Evolutionary conservation across 1,139 yeast genomes (phyloP).

Genomic region (Suhomyces atakaporum): DNA sequence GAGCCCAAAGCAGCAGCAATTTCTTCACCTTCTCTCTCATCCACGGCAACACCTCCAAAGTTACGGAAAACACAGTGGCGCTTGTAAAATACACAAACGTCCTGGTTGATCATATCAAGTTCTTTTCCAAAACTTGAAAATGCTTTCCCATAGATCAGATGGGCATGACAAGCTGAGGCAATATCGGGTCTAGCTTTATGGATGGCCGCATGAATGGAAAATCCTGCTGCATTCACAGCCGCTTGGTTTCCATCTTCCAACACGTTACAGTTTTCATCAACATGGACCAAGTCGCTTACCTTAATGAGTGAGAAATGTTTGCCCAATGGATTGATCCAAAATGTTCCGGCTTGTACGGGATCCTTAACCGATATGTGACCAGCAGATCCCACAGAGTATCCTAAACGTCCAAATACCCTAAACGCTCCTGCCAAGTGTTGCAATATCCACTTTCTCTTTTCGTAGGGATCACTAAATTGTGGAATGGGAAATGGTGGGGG

Average conservation of each 20-base stretch:
- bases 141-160: conserved; percentile 73
- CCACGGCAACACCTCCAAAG: conserved; percentile 82
- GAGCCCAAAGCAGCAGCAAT: conserved; percentile 68
- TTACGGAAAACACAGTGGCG: conserved; percentile 64
- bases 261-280: conserved; percentile 69
- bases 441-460: conserved; percentile 61
- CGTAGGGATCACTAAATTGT: conserved; percentile 46
- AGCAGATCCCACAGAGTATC: conserved; percentile 75
- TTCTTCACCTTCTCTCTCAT: conserved; percentile 66
- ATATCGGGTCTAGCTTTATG: conserved; percentile 80
- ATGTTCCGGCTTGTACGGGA: conserved; percentile 68
- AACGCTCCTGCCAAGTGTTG: conserved; percentile 85
- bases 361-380: conserved; percentile 83
- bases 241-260: conserved; percentile 63
- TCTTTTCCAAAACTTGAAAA: conserved; percentile 71
- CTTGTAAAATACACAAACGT: conserved; percentile 67
- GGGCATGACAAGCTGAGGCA: conserved; percentile 81
- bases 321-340: conserved; percentile 81
- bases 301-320: conserved; percentile 69
- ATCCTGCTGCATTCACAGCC: conserved; percentile 79
- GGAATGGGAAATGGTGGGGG: conserved; percentile 55
- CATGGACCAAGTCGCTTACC: conserved; percentile 75
- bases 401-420: conserved; percentile 72
- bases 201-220: conserved; percentile 74
- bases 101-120: conserved; percentile 80